Conservation (phyloP, 345 rosid genomes). For the Hibiscus syriacus region DNA sequence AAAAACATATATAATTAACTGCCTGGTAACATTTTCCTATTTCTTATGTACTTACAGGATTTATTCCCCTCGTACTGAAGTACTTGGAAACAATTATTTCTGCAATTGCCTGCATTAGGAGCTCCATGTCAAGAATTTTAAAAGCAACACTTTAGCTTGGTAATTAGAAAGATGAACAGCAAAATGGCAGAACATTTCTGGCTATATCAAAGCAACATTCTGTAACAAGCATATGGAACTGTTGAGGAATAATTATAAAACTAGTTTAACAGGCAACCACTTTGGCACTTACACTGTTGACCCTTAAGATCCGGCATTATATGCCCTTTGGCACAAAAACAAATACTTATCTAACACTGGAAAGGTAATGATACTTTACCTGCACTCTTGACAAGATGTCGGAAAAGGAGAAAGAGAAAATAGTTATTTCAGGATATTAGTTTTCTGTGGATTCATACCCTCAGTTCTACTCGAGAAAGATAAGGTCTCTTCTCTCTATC, state of each 20-base stretch:
- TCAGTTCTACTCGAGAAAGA: constrained; percentile 69
- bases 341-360: background rate
- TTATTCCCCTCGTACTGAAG: constrained; percentile 62
- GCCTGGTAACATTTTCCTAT: background rate
- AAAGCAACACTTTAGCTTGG: background rate
- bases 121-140: background rate
- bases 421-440: background rate
- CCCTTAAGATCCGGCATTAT: background rate
- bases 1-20: background rate
- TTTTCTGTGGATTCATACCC: constrained; percentile 38
- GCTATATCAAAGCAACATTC: background rate
- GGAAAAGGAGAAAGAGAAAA: background rate
- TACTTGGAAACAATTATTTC: constrained; percentile 69
- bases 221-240: no score
- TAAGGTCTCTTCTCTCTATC: constrained; percentile 54
- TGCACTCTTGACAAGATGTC: background rate
- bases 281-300: background rate
- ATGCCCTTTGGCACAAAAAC: background rate
- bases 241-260: no score
- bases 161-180: background rate
- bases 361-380: background rate
- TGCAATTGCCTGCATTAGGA: constrained; percentile 62
- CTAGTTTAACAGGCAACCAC: no score
- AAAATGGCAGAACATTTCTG: background rate
- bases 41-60: constrained; percentile 49